phyloP scores from a whole-genome alignment of 176 grass and related monocot genomes.

The Calamus simplicifolius region DNA sequence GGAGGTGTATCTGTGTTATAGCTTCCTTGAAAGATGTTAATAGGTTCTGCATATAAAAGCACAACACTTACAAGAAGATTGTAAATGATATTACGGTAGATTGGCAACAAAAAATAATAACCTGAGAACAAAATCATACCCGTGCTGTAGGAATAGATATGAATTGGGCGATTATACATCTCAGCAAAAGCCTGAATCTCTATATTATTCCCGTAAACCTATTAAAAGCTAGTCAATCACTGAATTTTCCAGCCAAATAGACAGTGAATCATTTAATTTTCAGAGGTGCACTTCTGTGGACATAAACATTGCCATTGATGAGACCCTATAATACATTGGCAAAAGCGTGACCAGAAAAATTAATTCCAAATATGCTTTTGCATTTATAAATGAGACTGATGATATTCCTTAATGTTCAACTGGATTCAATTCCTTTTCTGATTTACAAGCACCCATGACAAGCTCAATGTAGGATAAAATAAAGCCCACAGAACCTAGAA shows the following conservation, averaged over 20 bases:
- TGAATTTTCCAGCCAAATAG: slow-evolving; percentile 11
- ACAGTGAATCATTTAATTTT: too few relatives aligned
- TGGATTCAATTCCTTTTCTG: too few relatives aligned
- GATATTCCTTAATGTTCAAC: too few relatives aligned
- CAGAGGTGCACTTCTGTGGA: too few relatives aligned
- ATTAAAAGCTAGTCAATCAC: slow-evolving; percentile 3
- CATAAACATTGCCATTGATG: too few relatives aligned
- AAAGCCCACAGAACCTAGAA: too few relatives aligned
- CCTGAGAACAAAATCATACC: slow-evolving; percentile 28
- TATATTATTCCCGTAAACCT: slow-evolving; percentile 99
- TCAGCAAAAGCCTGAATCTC: slow-evolving; percentile 99
- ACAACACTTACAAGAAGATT: slow-evolving; percentile 14
- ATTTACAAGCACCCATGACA: too few relatives aligned
- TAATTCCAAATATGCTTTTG: too few relatives aligned
- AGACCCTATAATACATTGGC: too few relatives aligned
- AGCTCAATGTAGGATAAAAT: too few relatives aligned
- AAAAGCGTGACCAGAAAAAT: too few relatives aligned
- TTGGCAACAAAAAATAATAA: slow-evolving; percentile 15
- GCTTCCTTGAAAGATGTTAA: slow-evolving; percentile 99
- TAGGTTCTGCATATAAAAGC: slow-evolving; percentile 61
- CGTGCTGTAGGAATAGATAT: slow-evolving; percentile 96
- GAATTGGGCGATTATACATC: slow-evolving; percentile 99
- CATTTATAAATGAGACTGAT: too few relatives aligned
- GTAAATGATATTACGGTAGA: neutral
- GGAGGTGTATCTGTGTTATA: slow-evolving; percentile 88